phyloP scores from a whole-genome alignment of 108 stramenopile species.

The Chaetoceros tenuissimus region DNA sequence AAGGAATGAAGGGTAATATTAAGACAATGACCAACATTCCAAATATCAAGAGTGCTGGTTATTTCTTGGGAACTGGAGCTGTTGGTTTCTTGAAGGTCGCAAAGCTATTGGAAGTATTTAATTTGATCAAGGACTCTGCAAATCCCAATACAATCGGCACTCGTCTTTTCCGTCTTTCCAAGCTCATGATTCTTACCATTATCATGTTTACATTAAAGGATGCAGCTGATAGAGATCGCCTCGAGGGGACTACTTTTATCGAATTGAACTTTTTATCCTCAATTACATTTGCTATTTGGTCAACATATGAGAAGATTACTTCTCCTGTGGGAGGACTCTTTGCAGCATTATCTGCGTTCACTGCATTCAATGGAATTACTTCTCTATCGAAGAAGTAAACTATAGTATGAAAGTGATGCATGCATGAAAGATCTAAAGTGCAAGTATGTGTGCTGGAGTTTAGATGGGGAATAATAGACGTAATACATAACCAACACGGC shows the following conservation, averaged over 20 bases:
- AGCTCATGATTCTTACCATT: constrained; percentile 30
- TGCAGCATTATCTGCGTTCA: not conserved
- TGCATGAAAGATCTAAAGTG: too few relatives aligned
- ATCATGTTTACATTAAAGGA: constrained; percentile 52
- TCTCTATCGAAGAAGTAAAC: too few relatives aligned
- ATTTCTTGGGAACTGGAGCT: constrained; percentile 22
- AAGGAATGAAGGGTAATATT: constrained; percentile 6
- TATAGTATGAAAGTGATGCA: too few relatives aligned
- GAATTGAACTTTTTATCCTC: constrained; percentile 40
- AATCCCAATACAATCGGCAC: constrained; percentile 2
- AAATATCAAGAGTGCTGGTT: constrained; percentile 16
- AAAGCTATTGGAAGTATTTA: constrained; percentile 26
- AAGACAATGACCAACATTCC: constrained; percentile 12
- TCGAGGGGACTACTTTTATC: constrained; percentile 58
- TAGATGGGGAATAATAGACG: too few relatives aligned
- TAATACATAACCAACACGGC: too few relatives aligned
- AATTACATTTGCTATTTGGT: not conserved
- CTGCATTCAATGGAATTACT: not conserved
- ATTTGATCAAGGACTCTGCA: not conserved
- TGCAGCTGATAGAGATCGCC: constrained; percentile 54
- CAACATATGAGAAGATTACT: not conserved
- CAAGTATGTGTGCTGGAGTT: too few relatives aligned
- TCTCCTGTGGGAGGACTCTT: not conserved
- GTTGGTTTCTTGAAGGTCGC: constrained; percentile 18
- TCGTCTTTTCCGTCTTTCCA: constrained; percentile 22